Evolutionary conservation across 331 rosid species (phyloP).

Genomic region (Rhamnella rubrinervis): DNA sequence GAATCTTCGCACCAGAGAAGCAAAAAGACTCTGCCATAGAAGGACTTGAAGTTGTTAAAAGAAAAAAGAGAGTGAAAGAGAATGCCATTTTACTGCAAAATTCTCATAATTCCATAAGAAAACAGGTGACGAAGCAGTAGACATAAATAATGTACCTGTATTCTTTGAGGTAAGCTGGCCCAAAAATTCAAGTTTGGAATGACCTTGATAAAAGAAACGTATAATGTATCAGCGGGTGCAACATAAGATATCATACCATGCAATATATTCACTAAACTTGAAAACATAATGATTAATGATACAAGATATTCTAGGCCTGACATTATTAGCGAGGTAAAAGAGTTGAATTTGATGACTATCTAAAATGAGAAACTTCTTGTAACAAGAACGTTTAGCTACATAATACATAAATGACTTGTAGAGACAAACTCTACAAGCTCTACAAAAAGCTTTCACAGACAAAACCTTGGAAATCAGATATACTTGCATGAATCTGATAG

Average conservation of each 20-base stretch:
- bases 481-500: no score
- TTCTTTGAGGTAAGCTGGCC: constrained; percentile 65
- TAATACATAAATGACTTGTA: no score
- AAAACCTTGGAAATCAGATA: no score
- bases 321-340: no score
- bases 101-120: constrained; percentile 1
- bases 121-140: constrained; percentile 13
- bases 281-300: no score
- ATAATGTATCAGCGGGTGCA: constrained; percentile 8
- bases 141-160: constrained; percentile 47
- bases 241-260: not conserved
- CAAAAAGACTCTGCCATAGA: constrained; percentile 52
- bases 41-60: constrained; percentile 9
- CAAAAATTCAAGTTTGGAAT: constrained; percentile 88
- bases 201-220: constrained; percentile 41
- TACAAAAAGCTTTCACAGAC: no score
- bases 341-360: no score
- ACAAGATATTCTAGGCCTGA: no score
- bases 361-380: no score
- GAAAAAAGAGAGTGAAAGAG: not conserved
- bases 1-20: constrained; percentile 60
- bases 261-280: no score
- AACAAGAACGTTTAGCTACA: no score
- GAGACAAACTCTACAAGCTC: no score
- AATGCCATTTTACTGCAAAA: not conserved